Conservation (phyloP, 148 eudicot species). For the Agrostemma githago region DNA sequence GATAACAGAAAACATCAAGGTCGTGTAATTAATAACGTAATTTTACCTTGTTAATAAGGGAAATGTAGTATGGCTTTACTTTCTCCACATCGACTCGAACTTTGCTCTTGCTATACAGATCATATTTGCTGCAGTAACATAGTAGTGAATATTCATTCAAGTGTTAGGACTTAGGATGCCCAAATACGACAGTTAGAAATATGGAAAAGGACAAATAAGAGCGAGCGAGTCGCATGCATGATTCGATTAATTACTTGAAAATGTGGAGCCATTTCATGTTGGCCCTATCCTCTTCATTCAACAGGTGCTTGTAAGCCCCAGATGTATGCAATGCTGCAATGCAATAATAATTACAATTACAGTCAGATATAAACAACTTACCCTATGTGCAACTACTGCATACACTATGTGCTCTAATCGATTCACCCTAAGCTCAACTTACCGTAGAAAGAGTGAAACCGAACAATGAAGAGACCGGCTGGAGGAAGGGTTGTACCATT, state of each 20-base stretch:
- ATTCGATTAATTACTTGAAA: constrained; percentile 42
- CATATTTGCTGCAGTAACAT: constrained; percentile 37
- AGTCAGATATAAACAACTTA: too few species aligned
- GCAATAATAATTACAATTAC: not conserved
- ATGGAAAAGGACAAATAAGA: not conserved
- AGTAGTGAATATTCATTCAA: not conserved
- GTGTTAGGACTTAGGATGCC: not conserved
- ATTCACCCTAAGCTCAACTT: not conserved
- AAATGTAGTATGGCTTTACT: constrained; percentile 49
- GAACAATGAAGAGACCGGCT: constrained; percentile 45
- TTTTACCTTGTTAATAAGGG: constrained; percentile 46
- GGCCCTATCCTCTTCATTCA: constrained; percentile 75
- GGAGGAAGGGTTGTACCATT: constrained; percentile 48
- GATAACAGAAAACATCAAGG: too few species aligned
- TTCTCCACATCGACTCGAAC: constrained; percentile 34
- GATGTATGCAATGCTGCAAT: constrained; percentile 55
- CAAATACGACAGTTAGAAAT: not conserved
- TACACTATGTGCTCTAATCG: not conserved
- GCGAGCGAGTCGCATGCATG: not conserved
- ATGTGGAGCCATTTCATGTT: constrained; percentile 72
- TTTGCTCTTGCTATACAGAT: constrained; percentile 57
- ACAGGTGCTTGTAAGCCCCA: constrained; percentile 70
- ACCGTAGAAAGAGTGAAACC: constrained; percentile 61
- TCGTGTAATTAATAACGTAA: not conserved
- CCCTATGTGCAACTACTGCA: too few species aligned